Base-by-base conservation (phyloP, 228 moss, liverwort and hornwort genomes). In the Sphagnum magellanicum region DNA sequence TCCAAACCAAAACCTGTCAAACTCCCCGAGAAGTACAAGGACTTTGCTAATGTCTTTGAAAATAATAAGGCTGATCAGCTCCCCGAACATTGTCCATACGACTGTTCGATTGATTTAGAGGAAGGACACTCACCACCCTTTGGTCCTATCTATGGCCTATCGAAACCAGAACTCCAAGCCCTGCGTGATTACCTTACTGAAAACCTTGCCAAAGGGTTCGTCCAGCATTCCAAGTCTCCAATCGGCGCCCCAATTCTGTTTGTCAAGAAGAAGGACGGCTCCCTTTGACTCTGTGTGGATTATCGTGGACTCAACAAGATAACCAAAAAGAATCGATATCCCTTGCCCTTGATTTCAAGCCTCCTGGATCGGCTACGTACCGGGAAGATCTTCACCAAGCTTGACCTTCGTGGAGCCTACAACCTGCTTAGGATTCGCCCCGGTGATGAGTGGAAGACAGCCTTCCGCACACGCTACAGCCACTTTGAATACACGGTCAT, bases 231-330 rank as follows among this genome's bases (percentile, higher is more conserved):
- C 59, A 10, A 10, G 11, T 59, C 59, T n/a, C 59, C 59, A n/a
- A 10, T 0, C 1, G 1, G 59, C n/a, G 59, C 59, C 11, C 59
- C 59, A 10, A 59, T 59, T n/a, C 59, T 59, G 11, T 59, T 59
- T 59, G n/a, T n/a, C n/a, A n/a, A 59, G 10, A 59, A 59, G 59
- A 59, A 59, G 59, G 59, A 59, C 1, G 59, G 59, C 10, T 10
- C 11, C 59, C 1, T 59, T n/a, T 1, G 59, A 10, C 10, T 59
- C 0, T 71, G 63, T 52, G 63, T 50, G 15, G 71, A 71, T 32
- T 71, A 71, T 51, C n/a, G 51, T 1, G 71, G 4, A 8, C 63
- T 71, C 10, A 63, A 71, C 16, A 63, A 63, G 50, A 6, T 71
- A 4, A 50, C n/a, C 0, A 17, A 50, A 4, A 71, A 63, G 10